These are phyloP conservation scores for Elaeis guineensis DNA, from an alignment of 176 grass and related monocot species.

Conservation along the genomic window DNA sequence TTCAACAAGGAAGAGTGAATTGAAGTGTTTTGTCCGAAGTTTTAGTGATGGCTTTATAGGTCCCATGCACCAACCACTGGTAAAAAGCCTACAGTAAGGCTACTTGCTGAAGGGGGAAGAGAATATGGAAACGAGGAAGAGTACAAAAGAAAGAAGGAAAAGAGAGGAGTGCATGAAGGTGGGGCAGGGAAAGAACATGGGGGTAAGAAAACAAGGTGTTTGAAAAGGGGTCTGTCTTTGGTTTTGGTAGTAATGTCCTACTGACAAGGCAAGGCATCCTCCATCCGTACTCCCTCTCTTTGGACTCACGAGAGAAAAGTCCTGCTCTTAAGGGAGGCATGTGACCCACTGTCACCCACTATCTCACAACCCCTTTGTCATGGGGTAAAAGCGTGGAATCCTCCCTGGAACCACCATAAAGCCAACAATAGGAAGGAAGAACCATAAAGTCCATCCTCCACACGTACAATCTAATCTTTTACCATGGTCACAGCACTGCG, in stretches of 20 bases:
- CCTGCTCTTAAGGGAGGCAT: slow-evolving; percentile 2
- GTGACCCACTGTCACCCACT: slow-evolving; percentile 7
- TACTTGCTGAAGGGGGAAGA: not conserved
- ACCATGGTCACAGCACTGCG: too few relatives aligned
- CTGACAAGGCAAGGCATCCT: not conserved
- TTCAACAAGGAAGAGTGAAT: too few relatives aligned
- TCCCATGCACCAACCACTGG: too few relatives aligned
- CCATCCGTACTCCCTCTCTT: too few relatives aligned
- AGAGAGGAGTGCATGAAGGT: not conserved
- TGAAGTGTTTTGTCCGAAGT: too few relatives aligned
- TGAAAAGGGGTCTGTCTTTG: slow-evolving; percentile 1
- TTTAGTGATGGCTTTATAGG: too few relatives aligned
- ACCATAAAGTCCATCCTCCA: too few relatives aligned
- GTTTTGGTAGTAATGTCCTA: not conserved
- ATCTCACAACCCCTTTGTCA: not conserved
- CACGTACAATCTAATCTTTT: too few relatives aligned
- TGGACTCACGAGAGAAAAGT: not conserved
- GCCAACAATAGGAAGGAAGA: too few relatives aligned
- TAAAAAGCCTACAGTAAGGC: not conserved
- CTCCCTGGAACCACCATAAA: too few relatives aligned
- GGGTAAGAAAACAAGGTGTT: slow-evolving; percentile 3
- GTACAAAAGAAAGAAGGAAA: not conserved
- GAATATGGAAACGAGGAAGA: not conserved
- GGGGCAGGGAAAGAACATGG: not conserved
- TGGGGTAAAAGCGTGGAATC: not conserved